Base-by-base conservation (phyloP, 768 basidiomycete genomes). In the Kwoniella dendrophila region DNA sequence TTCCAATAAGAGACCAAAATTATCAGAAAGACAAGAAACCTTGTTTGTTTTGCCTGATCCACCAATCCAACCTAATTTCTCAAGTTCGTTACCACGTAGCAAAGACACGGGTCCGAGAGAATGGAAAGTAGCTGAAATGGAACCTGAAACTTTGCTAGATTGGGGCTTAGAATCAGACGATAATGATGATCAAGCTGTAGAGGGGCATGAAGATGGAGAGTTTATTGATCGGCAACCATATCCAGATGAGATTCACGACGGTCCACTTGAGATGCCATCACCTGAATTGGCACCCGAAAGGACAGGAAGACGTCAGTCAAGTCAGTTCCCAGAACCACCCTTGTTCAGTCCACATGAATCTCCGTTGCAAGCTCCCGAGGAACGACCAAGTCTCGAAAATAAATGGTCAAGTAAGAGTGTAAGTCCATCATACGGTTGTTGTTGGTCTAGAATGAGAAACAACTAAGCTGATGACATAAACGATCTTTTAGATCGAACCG, bases 91-190 rank as follows among this genome's bases (percentile, higher is more conserved):
- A 18, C 26, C 26, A 16, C 36, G 38, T 34, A 14, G 36, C 27
- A 26, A n/a, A 34, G 52, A 26, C 29, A 20, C 30, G n/a, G 47
- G 36, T 7, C 44, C 11, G 16, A 48, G 61, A 22, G 52, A 56
- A 5, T 71, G 62, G 53, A 32, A 63, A 40, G 51, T 63, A 2
- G 69, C 70, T 2, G 63, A 67, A 20, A 68, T 73, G 66, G 60
- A 68, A 24, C 57, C 71, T 24, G 72, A 74, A 47, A 74, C 72
- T 3, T 55, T 74, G 22, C 48, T 74, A 47, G 66, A 68, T 12
- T 74, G 72, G 72, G 68, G 65, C 44, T 62, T 20, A 65, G 59
- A 20, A 43, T 26, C 10, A 43, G 47, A 29, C 14, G 26, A 33
- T 11, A 58, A 7, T 24, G 43, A 53, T 26, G 36, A 26, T 16